phyloP scores from a whole-genome alignment of 345 rosid genomes.

The Gossypium australe region DNA sequence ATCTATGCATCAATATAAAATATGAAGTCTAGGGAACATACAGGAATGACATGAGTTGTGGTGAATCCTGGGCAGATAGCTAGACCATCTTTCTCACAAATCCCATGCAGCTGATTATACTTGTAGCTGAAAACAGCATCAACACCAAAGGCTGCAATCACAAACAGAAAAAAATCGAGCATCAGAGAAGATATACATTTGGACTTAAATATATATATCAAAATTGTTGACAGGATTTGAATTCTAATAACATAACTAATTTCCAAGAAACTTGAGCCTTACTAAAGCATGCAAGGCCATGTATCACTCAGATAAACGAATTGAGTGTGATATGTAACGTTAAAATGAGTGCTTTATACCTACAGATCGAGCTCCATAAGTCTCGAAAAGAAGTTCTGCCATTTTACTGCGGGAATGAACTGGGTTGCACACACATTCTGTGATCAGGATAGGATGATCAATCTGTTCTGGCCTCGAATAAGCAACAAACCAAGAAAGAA shows the following conservation, averaged over 20 bases:
- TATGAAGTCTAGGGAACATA: conserved; percentile 26
- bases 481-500: conserved; percentile 30
- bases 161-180: conserved; percentile 5
- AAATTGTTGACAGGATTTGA: background rate
- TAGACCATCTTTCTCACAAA: conserved; percentile 78
- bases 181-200: conserved; percentile 2
- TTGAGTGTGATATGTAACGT: background rate
- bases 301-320: conserved; percentile 4
- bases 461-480: conserved; percentile 70
- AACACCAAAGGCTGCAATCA: conserved; percentile 76
- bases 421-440: conserved; percentile 92
- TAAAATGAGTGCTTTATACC: conserved; percentile 40
- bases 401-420: conserved; percentile 91
- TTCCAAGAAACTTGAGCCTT: background rate
- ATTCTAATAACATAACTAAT: background rate
- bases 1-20: background rate
- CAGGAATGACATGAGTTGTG: conserved; percentile 84
- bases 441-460: conserved; percentile 87
- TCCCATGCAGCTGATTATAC: conserved; percentile 74
- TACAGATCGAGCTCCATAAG: conserved; percentile 95
- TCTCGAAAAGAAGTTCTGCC: conserved; percentile 95
- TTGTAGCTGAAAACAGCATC: conserved; percentile 95
- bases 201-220: background rate
- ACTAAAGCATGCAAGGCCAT: conserved; percentile 1
- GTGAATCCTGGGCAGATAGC: conserved; percentile 83